phyloP scores from a whole-genome alignment of 495 filamentous ascomycete species.

The Lasiosphaeris hirsuta region DNA sequence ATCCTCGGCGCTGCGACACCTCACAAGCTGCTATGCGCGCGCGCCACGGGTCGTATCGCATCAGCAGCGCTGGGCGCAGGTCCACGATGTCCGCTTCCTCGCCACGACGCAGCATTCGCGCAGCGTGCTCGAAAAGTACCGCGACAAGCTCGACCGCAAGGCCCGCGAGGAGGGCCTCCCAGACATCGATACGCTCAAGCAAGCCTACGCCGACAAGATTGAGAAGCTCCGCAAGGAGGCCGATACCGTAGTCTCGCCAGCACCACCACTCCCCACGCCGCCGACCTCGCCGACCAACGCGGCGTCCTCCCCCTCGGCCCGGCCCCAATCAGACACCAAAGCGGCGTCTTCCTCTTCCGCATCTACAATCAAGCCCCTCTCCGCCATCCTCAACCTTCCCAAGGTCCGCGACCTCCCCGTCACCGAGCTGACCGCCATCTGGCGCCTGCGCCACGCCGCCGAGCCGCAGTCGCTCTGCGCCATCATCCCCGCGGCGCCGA shows the following conservation, averaged over 20 bases:
- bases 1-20: constrained; percentile 36
- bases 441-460: constrained; percentile 81
- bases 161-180: constrained; percentile 73
- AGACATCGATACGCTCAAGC: constrained; percentile 71
- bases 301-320: constrained; percentile 3
- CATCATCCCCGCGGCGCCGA: constrained; percentile 60
- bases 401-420: constrained; percentile 69
- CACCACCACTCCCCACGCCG: constrained; percentile 1
- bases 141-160: constrained; percentile 78
- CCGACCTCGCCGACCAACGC: constrained; percentile 6
- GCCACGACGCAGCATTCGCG: constrained; percentile 54
- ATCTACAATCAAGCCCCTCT: constrained; percentile 66
- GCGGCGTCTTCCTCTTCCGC: not conserved
- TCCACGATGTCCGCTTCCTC: constrained; percentile 88
- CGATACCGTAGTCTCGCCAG: constrained; percentile 35
- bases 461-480: constrained; percentile 74
- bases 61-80: constrained; percentile 86
- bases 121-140: constrained; percentile 77
- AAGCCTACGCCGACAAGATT: constrained; percentile 82
- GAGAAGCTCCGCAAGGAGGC: constrained; percentile 54
- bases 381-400: constrained; percentile 75
- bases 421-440: constrained; percentile 83
- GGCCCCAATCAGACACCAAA: not conserved
- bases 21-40: constrained; percentile 23
- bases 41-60: not conserved